A percentile compares a stretch with the other conserved stretches of the same genome.
Evolutionary conservation across 2,329 filamentous ascomycete species (phyloP).

Genomic region (Bipolaris gigantea): DNA sequence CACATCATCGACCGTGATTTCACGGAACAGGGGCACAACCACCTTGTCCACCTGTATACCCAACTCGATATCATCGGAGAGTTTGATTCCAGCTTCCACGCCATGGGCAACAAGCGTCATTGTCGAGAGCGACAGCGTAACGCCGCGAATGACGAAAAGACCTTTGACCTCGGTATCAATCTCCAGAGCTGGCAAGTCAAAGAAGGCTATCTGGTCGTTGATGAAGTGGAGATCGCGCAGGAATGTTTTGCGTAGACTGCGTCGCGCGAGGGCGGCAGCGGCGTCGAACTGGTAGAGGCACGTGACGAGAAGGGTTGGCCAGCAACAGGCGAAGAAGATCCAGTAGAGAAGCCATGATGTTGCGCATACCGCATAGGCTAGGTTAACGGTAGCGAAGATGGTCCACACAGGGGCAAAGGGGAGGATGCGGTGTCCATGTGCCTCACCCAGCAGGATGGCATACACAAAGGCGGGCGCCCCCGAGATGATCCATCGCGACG

Average conservation of each 20-base stretch:
- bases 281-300: conserved; percentile 53
- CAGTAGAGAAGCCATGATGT: conserved; percentile 58
- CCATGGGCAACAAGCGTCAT: conserved; percentile 56
- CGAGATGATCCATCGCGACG: conserved; percentile 46
- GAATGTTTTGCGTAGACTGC: conserved; percentile 41
- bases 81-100: conserved; percentile 57
- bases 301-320: conserved; percentile 47
- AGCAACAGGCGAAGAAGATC: conserved; percentile 49
- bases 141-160: conserved; percentile 55
- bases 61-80: conserved; percentile 57
- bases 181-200: conserved; percentile 55
- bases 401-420: conserved; percentile 53
- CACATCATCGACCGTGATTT: conserved; percentile 56
- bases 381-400: conserved; percentile 51
- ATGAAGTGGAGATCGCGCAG: conserved; percentile 53
- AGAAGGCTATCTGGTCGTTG: conserved; percentile 55
- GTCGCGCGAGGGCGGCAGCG: conserved; percentile 43
- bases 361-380: conserved; percentile 51
- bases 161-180: conserved; percentile 59
- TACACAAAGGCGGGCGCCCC: conserved; percentile 46
- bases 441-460: conserved; percentile 42
- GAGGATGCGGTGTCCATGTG: conserved; percentile 46
- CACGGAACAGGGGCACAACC: conserved; percentile 52
- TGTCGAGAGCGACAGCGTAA: conserved; percentile 55
- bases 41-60: conserved; percentile 56